Conservation (phyloP, 345 rosid genomes). For the Brassica juncea region DNA sequence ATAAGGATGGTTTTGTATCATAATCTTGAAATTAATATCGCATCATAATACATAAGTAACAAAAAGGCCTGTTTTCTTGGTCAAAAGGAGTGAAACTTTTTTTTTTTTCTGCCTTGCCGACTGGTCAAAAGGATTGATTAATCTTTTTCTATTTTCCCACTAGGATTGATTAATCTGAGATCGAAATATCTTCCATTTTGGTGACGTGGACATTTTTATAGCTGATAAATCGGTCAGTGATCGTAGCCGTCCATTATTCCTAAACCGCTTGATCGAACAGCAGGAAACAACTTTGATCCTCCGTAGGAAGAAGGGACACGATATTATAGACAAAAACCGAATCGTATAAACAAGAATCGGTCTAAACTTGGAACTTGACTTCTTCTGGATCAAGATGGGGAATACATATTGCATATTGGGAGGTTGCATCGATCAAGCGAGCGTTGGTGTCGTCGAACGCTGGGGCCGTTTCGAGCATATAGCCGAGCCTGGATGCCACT, state of each 20-base stretch:
- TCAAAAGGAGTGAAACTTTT: too few relatives aligned
- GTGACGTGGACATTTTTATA: background rate
- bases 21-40: too few relatives aligned
- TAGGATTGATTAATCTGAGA: background rate
- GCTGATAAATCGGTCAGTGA: background rate
- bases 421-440: constrained; percentile 85
- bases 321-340: background rate
- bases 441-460: constrained; percentile 74
- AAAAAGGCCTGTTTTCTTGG: too few relatives aligned
- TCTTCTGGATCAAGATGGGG: constrained; percentile 52
- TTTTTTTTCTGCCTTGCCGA: background rate
- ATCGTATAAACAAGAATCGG: constrained; percentile 18
- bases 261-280: constrained; percentile 32
- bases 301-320: constrained; percentile 2
- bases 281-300: background rate
- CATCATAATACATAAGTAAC: too few relatives aligned
- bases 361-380: background rate
- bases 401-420: constrained; percentile 48
- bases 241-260: background rate
- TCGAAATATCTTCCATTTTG: background rate
- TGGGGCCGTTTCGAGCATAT: constrained; percentile 93
- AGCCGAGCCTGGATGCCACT: constrained; percentile 82
- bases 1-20: background rate
- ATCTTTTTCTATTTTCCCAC: background rate
- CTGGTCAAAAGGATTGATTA: background rate